phyloP scores from a whole-genome alignment of 2,329 filamentous ascomycete species.

The Epichloe aotearoae region DNA sequence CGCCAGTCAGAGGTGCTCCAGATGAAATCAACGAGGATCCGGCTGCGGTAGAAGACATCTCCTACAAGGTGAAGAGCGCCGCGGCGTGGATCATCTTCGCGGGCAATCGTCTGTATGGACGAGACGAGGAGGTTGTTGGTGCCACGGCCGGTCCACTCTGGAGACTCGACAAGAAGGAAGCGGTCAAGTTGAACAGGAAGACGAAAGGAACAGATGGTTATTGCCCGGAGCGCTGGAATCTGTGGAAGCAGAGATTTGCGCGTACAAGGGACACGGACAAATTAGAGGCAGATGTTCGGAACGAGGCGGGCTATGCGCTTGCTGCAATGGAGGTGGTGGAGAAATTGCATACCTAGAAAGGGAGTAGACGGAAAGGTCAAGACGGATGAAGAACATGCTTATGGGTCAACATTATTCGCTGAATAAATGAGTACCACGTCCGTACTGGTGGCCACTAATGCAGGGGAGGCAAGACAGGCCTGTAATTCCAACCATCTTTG shows the following conservation, averaged over 20 bases:
- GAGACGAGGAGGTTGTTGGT: constrained; percentile 6
- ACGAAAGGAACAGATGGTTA: constrained; percentile 8
- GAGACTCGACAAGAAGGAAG: constrained; percentile 9
- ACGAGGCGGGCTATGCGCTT: neutral
- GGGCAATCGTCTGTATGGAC: constrained; percentile 5
- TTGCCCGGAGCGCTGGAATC: constrained; percentile 8
- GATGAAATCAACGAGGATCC: constrained; percentile 8
- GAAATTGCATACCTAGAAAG: neutral
- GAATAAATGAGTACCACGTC: no score
- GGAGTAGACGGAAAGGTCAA: no score
- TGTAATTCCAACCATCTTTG: no score
- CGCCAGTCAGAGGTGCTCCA: constrained; percentile 6
- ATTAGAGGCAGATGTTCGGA: constrained; percentile 1
- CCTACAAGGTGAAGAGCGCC: constrained; percentile 5
- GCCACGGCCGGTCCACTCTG: constrained; percentile 10
- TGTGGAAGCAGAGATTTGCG: constrained; percentile 10
- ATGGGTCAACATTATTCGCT: no score
- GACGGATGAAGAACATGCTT: no score
- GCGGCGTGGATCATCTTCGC: constrained; percentile 6
- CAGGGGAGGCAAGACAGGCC: no score
- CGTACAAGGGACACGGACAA: constrained; percentile 4
- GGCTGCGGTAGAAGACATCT: neutral
- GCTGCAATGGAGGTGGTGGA: neutral
- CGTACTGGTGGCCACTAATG: no score
- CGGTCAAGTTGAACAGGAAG: constrained; percentile 6